Evolutionary conservation across 2,329 filamentous ascomycete genomes (phyloP).

Genomic region (Stagonosporopsis cucurbitacearum): DNA sequence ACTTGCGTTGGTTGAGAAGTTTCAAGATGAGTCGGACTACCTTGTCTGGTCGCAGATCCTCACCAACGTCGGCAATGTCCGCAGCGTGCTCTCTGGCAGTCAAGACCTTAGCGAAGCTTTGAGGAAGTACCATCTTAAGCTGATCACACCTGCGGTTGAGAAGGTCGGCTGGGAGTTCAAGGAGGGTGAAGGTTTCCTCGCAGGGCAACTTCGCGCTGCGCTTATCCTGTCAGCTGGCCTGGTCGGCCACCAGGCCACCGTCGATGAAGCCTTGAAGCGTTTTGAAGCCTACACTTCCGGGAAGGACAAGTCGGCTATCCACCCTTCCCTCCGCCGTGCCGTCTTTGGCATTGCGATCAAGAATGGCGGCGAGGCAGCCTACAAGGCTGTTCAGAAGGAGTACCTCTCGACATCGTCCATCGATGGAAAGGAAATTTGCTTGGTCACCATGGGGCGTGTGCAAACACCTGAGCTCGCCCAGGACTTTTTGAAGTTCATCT

Average conservation of each 20-base stretch:
- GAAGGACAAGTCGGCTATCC: slow-evolving; percentile 70
- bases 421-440: slow-evolving; percentile 87
- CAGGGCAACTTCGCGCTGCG: slow-evolving; percentile 80
- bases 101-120: slow-evolving; percentile 73
- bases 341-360: slow-evolving; percentile 82
- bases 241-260: slow-evolving; percentile 75
- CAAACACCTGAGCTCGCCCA: slow-evolving; percentile 72
- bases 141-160: slow-evolving; percentile 77
- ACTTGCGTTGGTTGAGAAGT: slow-evolving; percentile 83
- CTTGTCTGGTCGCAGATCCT: slow-evolving; percentile 89
- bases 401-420: slow-evolving; percentile 83
- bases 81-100: slow-evolving; percentile 84
- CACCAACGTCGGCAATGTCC: slow-evolving; percentile 75
- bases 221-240: slow-evolving; percentile 78
- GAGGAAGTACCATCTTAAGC: slow-evolving; percentile 77
- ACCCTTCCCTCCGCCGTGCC: slow-evolving; percentile 79
- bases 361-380: slow-evolving; percentile 73
- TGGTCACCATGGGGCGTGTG: slow-evolving; percentile 76
- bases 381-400: slow-evolving; percentile 80
- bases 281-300: slow-evolving; percentile 80
- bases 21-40: slow-evolving; percentile 80
- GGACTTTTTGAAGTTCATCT: slow-evolving; percentile 73
- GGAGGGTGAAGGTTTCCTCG: slow-evolving; percentile 80
- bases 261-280: slow-evolving; percentile 75
- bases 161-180: slow-evolving; percentile 85